Base-by-base conservation (phyloP, 345 rosid species). In the Hypericum perforatum region DNA sequence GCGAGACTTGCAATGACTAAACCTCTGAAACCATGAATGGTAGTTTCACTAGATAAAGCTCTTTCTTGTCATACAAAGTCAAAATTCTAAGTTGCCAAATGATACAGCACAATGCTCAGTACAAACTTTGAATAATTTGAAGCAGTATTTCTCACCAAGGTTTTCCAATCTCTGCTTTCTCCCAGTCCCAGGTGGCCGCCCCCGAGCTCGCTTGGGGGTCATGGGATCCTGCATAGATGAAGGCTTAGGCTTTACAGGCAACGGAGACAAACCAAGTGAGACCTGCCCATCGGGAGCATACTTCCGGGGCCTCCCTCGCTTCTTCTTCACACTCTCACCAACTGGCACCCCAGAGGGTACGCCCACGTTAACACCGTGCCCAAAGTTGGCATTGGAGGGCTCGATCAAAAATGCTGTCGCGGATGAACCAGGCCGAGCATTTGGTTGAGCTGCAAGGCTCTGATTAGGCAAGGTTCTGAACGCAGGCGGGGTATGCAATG, bases 161-260 rank as follows among this genome's bases (percentile, higher is more conserved):
- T 70, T 68, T 43, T 97, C 94, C 59, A 94, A 53, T 6, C 83
- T 91, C 63, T 94, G 99, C 80, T 94, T 94, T 75, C 99, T 79
- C 60, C 99, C 97, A 58, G 75, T 77, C 11, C 99, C 99, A 59
- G 89, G 99, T n/a, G 99, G 97, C 47, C 97, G 79, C 14, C 99
- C 99, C 74, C 87, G 71, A 11, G 61, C 62, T 63, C 80, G 62
- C 64, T 72, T 89, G 16, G 78, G 78, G 39, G 71, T 71, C 59
- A 74, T 66, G 0, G 94, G 67, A 73, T 76, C 84, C 37, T 81
- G 71, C 37, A 65, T 74, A 9, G 85, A 66, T n/a, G 84, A 80
- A 39, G 85, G 73, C 73, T 71, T 80, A 41, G 82, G 64, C 65
- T 64, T 78, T 12, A 69, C 66, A 1, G 80, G 74, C 80, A 82